A percentile compares a stretch with the other conserved stretches of the same genome.
These are phyloP conservation scores for Coemansia sp. DNA, from an alignment of 192 early-diverging fungal species.

Conservation along the genomic window DNA sequence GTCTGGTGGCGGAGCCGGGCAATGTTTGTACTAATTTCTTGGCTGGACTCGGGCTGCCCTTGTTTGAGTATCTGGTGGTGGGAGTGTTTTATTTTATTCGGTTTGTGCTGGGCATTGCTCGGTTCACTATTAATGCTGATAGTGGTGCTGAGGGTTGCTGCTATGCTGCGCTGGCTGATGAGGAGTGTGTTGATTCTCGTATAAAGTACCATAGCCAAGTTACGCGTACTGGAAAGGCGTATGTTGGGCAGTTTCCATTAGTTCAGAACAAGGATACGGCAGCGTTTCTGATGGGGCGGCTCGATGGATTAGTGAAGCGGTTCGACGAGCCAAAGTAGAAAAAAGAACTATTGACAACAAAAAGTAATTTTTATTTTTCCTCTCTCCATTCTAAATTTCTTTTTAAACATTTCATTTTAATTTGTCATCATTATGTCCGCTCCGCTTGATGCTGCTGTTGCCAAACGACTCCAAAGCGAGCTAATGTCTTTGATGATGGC, in stretches of 20 bases:
- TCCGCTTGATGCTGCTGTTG: conserved; percentile 34
- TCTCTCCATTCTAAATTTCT: too few species aligned
- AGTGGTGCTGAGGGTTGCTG: conserved; percentile 19
- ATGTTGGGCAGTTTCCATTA: conserved; percentile 24
- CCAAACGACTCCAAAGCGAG: conserved; percentile 61
- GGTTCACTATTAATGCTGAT: conserved; percentile 43
- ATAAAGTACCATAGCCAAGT: conserved; percentile 47
- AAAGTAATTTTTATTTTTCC: too few species aligned
- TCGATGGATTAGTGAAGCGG: conserved; percentile 25
- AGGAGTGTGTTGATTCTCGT: conserved; percentile 21
- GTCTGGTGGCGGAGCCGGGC: conserved; percentile 52
- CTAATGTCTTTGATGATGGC: conserved; percentile 70
- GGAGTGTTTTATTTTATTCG: conserved; percentile 38
- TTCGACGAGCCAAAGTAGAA: conserved; percentile 8
- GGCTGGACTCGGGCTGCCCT: conserved; percentile 17
- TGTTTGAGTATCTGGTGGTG: conserved; percentile 26
- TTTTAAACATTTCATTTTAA: not conserved
- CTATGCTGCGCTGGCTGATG: conserved; percentile 18
- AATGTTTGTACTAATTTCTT: conserved; percentile 45
- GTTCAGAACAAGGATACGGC: not conserved
- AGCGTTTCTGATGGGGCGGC: conserved; percentile 21
- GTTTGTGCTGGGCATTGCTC: conserved; percentile 13
- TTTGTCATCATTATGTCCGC: conserved; percentile 20
- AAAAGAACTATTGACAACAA: not conserved
- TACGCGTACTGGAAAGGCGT: conserved; percentile 21